phyloP scores from a whole-genome alignment of 1,284 basidiomycete genomes.

The Ustilago loliicola region DNA sequence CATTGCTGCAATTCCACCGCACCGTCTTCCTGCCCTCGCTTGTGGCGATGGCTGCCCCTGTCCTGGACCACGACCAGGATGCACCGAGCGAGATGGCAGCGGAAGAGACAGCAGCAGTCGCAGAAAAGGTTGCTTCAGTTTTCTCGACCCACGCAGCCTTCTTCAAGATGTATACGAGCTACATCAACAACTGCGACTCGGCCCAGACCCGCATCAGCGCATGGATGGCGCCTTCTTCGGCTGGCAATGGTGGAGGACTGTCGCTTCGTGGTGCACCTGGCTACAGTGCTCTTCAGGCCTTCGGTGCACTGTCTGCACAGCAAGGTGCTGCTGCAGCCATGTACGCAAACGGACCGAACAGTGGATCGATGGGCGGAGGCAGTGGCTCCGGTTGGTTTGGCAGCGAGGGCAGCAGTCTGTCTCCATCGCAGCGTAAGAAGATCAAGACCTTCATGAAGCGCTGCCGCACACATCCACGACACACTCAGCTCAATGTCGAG shows the following conservation, averaged over 20 bases:
- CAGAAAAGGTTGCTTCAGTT: constrained; percentile 85
- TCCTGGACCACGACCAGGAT: constrained; percentile 31
- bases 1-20: constrained; percentile 89
- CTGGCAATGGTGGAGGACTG: constrained; percentile 44
- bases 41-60: constrained; percentile 75
- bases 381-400: constrained; percentile 18
- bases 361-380: constrained; percentile 14
- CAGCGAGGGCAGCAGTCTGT: constrained; percentile 16
- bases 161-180: constrained; percentile 69
- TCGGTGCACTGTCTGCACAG: constrained; percentile 31
- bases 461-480: constrained; percentile 76
- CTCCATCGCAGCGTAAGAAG: constrained; percentile 55
- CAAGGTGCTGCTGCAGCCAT: constrained; percentile 30
- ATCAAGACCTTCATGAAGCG: constrained; percentile 66
- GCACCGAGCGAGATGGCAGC: constrained; percentile 78
- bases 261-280: constrained; percentile 31
- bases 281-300: constrained; percentile 23
- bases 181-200: constrained; percentile 67
- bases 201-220: constrained; percentile 48
- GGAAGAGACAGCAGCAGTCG: constrained; percentile 80
- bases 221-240: constrained; percentile 46
- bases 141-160: constrained; percentile 74
- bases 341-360: constrained; percentile 7
- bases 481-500: constrained; percentile 96
- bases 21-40: constrained; percentile 91